These are phyloP conservation scores for Pseudocercospora musae DNA, from an alignment of 2,329 filamentous ascomycete species.

Conservation along the genomic window DNA sequence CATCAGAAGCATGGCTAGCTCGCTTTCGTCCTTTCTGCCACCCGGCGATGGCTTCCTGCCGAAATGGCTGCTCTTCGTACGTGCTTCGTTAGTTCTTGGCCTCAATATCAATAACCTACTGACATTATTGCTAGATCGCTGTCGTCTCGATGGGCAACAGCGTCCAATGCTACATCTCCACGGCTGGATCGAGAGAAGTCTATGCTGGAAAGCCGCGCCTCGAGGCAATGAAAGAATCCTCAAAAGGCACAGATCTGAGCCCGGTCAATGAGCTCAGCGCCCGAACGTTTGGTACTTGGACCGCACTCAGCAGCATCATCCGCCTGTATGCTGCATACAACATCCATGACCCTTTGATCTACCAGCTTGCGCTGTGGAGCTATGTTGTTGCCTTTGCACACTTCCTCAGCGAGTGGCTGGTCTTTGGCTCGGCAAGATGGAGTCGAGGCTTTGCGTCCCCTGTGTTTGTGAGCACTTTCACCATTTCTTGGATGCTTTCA, in stretches of 20 bases:
- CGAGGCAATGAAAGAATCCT: conserved; percentile 28
- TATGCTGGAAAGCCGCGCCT: conserved; percentile 65
- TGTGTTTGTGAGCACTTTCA: conserved; percentile 55
- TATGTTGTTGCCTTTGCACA: conserved; percentile 75
- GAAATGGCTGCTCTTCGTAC: conserved; percentile 64
- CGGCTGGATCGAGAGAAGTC: conserved; percentile 79
- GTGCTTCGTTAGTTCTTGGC: conserved; percentile 25
- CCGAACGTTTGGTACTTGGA: conserved; percentile 85
- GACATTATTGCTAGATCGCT: conserved; percentile 60
- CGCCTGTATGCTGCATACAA: conserved; percentile 82
- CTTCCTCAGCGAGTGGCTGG: conserved; percentile 75
- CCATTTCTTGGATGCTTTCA: conserved; percentile 58
- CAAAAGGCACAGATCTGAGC: conserved; percentile 31
- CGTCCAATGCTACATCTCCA: conserved; percentile 75
- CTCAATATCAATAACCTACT: conserved; percentile 3
- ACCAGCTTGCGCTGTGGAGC: conserved; percentile 77
- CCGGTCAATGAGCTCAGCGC: conserved; percentile 70
- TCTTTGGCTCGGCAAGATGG: conserved; percentile 72
- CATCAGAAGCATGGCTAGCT: neutral
- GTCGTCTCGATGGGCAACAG: conserved; percentile 80
- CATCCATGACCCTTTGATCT: conserved; percentile 67
- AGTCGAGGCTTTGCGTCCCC: conserved; percentile 58
- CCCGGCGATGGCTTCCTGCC: conserved; percentile 53
- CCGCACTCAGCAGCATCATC: conserved; percentile 71
- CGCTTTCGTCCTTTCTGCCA: conserved; percentile 42